Evolutionary conservation across 2,329 filamentous ascomycete genomes (phyloP), one percentile per base, ranked within the genome.

Genomic region (Aspergillus sp.): DNA sequence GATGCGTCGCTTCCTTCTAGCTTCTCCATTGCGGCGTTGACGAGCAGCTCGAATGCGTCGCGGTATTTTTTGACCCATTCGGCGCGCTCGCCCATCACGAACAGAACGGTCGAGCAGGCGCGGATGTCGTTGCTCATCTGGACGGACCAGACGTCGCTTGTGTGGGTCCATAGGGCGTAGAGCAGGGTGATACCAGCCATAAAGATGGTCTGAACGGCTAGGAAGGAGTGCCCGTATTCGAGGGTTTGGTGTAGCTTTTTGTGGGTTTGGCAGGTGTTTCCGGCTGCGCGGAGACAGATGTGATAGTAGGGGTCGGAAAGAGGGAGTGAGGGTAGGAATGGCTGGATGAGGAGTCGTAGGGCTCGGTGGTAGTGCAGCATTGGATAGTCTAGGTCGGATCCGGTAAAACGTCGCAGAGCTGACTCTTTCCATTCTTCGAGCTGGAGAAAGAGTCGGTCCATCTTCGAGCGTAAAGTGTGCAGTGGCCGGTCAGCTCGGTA

Each of bases 301-400:
- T 76, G 73, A 59, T 82, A 81, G 59, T 80, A 81, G 0, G 79
- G 79, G 63, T 82, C 81, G 5, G 75, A 72, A 3, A 80, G 73
- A 4, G 78, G 74, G 5, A 84, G 71, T 15, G 81, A 74, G 2
- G 78, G 76, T 1, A 84, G 69, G 57, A 84, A 84, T 1, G 81
- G 82, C 55, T 84, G 82, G 17, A 84, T 75, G 1, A 84, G 71
- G 13, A 83, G 73, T n/a, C 81, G 75, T 1, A 84, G 72, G 5
- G 81, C 79, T 17, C 81, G 76, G 64, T 84, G 78, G 63, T 82
- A 84, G 63, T 83, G 80, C 10, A 84, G 72, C 65, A 82, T 75
- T 1, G 80, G 76, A 57, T 83, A 82, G 62, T 82, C 79, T 6
- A 79, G 69, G 57, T 81, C 79, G 45, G 72, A 61, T n/a, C 71